Base-by-base conservation (phyloP, 2,329 filamentous ascomycete genomes). In the Diaporthe citri region DNA sequence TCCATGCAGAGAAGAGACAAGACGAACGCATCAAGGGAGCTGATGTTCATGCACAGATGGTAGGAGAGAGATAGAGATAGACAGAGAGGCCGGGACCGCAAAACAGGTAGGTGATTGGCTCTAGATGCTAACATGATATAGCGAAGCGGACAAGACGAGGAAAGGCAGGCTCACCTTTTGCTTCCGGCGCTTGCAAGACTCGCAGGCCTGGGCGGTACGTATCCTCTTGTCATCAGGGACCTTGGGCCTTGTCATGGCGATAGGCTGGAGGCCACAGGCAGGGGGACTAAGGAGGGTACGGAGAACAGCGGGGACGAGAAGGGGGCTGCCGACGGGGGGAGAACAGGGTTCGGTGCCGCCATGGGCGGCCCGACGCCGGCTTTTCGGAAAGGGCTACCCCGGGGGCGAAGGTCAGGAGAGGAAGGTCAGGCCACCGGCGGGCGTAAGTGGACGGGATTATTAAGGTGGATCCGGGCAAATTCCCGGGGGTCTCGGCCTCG, bases 141-240 rank as follows among this genome's bases (percentile, higher is more conserved):
- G n/a, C 7, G 25, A 60, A 22, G 9, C 1, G 4, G 25, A 55
- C 9, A 25, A 36, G 13, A 48, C 7, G 5, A 17, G 12, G 25
- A 60, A 55, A 71, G 36, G 28, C 31, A 79, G 52, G 52, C 88
- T 86, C 80, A 91, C 91, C 86, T 93, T 93, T 83, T 93, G 91
- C 82, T 93, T 93, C 76, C 91, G 88, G 75, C 88, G 87, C 83
- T 92, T 93, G 84, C 91, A 93, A 77, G 86, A 89, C 77, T 92
- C 89, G 81, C 91, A 93, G 55, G 91, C 91, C 78, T 90, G 88
- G 36, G 89, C 89, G 70, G 88, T 93, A 78, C 91, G 88, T 82
- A 91, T 89, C 77, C 91, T 87, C 82, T 91, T 90, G 77, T 92
- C 89, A 78, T 87, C 86, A 43, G 88, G 85, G 75, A 91, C 88